phyloP scores from a whole-genome alignment of 23 red algal species.

The Gracilaria domingensis region DNA sequence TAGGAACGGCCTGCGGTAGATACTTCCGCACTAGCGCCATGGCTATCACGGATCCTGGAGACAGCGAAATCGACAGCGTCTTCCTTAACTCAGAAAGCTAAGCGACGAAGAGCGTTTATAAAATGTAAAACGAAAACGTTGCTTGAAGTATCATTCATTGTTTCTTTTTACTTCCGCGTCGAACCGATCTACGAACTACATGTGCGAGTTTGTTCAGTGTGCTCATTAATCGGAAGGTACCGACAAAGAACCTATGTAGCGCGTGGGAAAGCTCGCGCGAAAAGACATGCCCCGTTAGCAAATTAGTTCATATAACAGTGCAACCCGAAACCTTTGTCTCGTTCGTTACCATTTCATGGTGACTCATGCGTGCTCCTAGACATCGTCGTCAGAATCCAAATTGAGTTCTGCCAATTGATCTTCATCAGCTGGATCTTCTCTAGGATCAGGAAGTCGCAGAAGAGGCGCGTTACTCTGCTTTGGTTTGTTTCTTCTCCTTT shows the following conservation, averaged over 20 bases:
- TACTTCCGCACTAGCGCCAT: conserved; percentile 90
- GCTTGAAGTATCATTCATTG: neutral
- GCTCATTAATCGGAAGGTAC: neutral
- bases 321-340: neutral
- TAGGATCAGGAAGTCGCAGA: conserved; percentile 32
- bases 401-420: conserved; percentile 36
- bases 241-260: neutral
- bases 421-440: conserved; percentile 24
- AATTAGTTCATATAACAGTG: neutral
- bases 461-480: neutral
- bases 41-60: conserved; percentile 92
- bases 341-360: neutral
- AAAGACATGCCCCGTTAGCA: neutral
- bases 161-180: neutral
- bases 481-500: neutral
- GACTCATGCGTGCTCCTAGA: neutral
- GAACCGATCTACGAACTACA: neutral
- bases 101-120: neutral
- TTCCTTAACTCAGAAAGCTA: conserved; percentile 58
- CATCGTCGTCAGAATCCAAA: conserved; percentile 34
- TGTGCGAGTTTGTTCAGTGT: neutral
- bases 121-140: conserved; percentile 10
- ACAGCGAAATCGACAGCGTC: conserved; percentile 93
- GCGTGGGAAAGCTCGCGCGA: too few species aligned
- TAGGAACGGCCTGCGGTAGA: conserved; percentile 94